Conservation (phyloP, 1,284 basidiomycete genomes). For the Butyriboletus appendiculatus region DNA sequence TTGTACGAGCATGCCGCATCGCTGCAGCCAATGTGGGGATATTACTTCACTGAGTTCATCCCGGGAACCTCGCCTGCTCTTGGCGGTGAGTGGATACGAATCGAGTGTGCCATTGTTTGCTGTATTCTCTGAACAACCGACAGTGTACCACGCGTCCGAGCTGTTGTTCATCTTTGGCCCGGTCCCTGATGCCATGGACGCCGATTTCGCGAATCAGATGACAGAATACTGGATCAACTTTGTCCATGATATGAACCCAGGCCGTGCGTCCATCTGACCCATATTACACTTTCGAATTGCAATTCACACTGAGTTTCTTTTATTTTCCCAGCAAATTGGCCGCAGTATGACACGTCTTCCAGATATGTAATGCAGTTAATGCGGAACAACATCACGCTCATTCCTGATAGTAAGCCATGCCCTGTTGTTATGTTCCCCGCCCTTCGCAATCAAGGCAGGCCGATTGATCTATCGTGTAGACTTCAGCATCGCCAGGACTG, state of each 20-base stretch:
- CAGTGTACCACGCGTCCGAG: constrained; percentile 23
- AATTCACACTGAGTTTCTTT: neutral
- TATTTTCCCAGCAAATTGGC: too few species aligned
- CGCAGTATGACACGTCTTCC: constrained; percentile 13
- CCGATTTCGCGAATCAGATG: constrained; percentile 16
- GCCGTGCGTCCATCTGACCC: constrained; percentile 7
- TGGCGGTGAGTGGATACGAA: constrained; percentile 39
- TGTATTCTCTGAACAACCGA: neutral
- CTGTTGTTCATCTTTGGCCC: constrained; percentile 24
- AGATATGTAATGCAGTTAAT: constrained; percentile 21
- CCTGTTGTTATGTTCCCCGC: neutral
- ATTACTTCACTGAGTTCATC: constrained; percentile 56
- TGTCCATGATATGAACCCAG: constrained; percentile 22
- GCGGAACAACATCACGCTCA: constrained; percentile 21
- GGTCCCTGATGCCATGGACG: constrained; percentile 3
- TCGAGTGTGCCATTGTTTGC: neutral
- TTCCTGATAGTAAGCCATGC: constrained; percentile 14
- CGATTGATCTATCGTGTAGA: too few species aligned
- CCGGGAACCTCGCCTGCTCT: constrained; percentile 46
- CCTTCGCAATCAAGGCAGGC: neutral
- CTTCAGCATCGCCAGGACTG: too few species aligned
- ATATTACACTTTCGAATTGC: neutral
- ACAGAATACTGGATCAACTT: constrained; percentile 24
- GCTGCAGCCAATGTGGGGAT: constrained; percentile 52
- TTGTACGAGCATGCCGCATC: constrained; percentile 50